Evolutionary conservation across 2,329 filamentous ascomycete species (phyloP), one percentile per base, ranked within the genome.

Genomic region (Knufia fluminis): DNA sequence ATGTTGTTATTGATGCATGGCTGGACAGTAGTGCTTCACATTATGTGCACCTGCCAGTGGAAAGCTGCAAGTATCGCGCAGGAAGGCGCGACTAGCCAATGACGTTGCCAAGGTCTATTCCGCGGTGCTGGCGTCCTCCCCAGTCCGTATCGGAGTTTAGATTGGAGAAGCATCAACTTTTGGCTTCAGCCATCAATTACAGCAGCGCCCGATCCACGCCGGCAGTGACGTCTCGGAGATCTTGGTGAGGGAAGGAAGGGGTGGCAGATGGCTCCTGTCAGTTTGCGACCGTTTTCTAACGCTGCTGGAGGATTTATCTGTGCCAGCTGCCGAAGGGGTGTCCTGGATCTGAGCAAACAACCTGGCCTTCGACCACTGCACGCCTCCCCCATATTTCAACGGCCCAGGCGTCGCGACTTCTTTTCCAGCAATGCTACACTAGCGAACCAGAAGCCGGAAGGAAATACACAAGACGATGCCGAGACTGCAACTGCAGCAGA

Each of bases 371-470:
- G 65, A 33, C 61, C 61, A 46, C 56, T 66, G 8, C 66, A 64
- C 51, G 63, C 60, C 31, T 62, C 61, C 16, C 58, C 63, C 14
- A 60, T 62, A 54, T 63, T 66, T 48, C 59, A 60, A 50, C 60
- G 62, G 33, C 64, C 61, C n/a, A 76, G 78, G 9, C 74, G 76
- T 50, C 78, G 76, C 55, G 76, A 67, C 60, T 84, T 85, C 65
- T 85, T 83, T 65, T 83, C 81, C 10, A 83, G 81, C 20, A 83
- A 80, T 58, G 70, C 77, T 1, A 71, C 73, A 52, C 66, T 57
- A 22, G 52, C 52, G 17, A 50, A 22, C 35, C 16, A 39, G 12
- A 54, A 40, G 16, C 12, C 41, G n/a, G 26, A 50, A 46, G 46
- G 10, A 46, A 24, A 28, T 16, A 32, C 35, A 14, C 14, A 14